Base-by-base conservation (phyloP, 371 early-diverging fungal genomes). In the Batrachochytrium dendrobatidis region DNA sequence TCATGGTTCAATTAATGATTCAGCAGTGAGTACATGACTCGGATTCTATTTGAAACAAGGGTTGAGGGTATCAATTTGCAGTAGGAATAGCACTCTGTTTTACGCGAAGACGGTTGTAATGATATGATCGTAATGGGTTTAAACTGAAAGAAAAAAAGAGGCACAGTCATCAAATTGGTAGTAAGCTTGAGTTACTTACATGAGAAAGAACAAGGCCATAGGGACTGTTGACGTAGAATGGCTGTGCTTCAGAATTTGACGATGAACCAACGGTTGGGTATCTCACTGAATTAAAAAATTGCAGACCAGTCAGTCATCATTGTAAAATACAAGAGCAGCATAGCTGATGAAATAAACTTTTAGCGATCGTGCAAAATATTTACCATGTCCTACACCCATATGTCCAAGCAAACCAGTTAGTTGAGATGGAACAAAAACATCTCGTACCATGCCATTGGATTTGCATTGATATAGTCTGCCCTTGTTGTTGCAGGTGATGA, bases 171-270 rank as follows among this genome's bases (percentile, higher is more conserved):
- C 39, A 39, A 39, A n/a, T n/a, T n/a, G n/a, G n/a, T n/a, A n/a
- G n/a, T n/a, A n/a, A n/a, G n/a, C n/a, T n/a, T n/a, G n/a, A n/a
- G n/a, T n/a, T n/a, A n/a, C 68, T 70, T 85, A 91, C 90, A 74
- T 98, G 98, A 32, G 92, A 95, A 69, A 95, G 83, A n/a, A 86
- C 90, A 51, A 98, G 83, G 35, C 98, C 98, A 65, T 95, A 98
- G 35, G 98, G 98, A 62, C 89, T 86, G 82, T 98, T 98, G 70
- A 98, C 98, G 71, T 96, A 98, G 71, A 98, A 95, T 29, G 98
- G 98, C 76, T 98, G 96, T 24, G 96, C 95, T 75, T 96, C 96
- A 6, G 95, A 91, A 59, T 77, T 83, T 28, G 92, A 89, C 7
- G 91, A 90, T 8, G 92, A 83, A 7, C 98, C 98, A 22, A 95